A percentile compares a stretch with the other conserved stretches of the same genome.
Evolutionary conservation across 2,329 filamentous ascomycete genomes (phyloP).

Genomic region (Arachnomyces sp.): DNA sequence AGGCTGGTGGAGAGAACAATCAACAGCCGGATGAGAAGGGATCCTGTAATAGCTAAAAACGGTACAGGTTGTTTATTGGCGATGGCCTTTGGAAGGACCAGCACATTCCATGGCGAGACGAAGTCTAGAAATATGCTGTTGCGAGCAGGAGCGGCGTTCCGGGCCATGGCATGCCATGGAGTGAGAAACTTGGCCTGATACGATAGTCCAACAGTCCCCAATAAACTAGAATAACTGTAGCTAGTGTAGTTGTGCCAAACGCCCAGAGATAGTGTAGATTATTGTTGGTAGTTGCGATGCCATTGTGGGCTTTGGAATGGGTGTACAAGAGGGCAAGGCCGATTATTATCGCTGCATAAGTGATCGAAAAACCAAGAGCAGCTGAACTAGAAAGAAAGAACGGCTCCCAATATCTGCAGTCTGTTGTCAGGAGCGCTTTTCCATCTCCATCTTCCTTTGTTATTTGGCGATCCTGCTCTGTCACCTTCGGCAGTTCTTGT

Average conservation of each 20-base stretch:
- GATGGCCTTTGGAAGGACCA: no score
- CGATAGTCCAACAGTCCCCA: no score
- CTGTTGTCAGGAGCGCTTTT: no score
- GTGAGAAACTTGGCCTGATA: no score
- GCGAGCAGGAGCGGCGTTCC: no score
- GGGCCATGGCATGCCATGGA: no score
- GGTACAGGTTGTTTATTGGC: no score
- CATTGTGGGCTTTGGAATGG: conserved; percentile 4
- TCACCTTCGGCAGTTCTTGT: no score
- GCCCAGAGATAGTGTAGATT: conserved; percentile 8
- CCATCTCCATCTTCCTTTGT: no score
- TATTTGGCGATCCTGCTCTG: no score
- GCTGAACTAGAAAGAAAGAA: conserved; percentile 6
- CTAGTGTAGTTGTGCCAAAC: conserved; percentile 5
- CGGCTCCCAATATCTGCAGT: conserved; percentile 2
- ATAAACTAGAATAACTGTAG: no score
- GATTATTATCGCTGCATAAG: conserved; percentile 5
- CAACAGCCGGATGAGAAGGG: conserved; percentile 5
- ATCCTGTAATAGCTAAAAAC: conserved; percentile 2
- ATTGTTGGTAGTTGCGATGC: conserved; percentile 4
- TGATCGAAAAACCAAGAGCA: conserved; percentile 3
- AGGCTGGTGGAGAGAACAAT: conserved; percentile 5
- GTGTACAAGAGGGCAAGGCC: conserved; percentile 5
- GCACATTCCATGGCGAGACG: conserved; percentile 7
- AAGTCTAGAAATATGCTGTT: conserved; percentile 1